Percentiles rank a stretch among this genome's conserved stretches.
Evolutionary conservation across 495 filamentous ascomycete species (phyloP).

Genomic region (Daldinia concentrica): DNA sequence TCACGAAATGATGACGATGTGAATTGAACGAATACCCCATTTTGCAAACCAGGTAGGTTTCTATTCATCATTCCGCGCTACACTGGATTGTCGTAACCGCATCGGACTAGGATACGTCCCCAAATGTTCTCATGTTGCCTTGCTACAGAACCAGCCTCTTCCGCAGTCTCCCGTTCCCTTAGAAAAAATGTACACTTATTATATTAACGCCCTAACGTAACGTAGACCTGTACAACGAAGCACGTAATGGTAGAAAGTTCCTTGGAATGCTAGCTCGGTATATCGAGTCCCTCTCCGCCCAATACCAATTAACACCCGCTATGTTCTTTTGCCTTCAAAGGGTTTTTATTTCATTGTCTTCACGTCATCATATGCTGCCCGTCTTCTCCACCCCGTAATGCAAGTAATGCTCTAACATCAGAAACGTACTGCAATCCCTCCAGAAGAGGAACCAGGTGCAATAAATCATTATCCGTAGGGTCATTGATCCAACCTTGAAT

Average conservation of each 20-base stretch:
- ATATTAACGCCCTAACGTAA: slow-evolving; percentile 27
- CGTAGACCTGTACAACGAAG: slow-evolving; percentile 29
- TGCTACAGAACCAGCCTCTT: slow-evolving; percentile 1
- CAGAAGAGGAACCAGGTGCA: slow-evolving; percentile 91
- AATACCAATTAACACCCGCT: slow-evolving; percentile 41
- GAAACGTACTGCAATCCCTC: slow-evolving; percentile 96
- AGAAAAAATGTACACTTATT: slow-evolving; percentile 34
- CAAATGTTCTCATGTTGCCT: slow-evolving; percentile 1
- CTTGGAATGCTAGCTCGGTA: slow-evolving; percentile 33
- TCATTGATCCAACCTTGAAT: slow-evolving; percentile 95
- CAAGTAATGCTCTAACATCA: slow-evolving; percentile 89
- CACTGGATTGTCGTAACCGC: slow-evolving; percentile 2
- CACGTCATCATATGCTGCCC: slow-evolving; percentile 60
- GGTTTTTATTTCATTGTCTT: slow-evolving; percentile 28
- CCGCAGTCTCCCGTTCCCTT: slow-evolving; percentile 4
- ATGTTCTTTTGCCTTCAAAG: slow-evolving; percentile 30
- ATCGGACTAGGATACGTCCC: slow-evolving; percentile 14
- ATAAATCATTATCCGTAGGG: slow-evolving; percentile 87
- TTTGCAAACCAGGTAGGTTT: neutral
- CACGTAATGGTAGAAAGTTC: slow-evolving; percentile 22
- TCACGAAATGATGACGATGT: slow-evolving; percentile 35
- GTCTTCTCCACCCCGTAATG: slow-evolving; percentile 84
- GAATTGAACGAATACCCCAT: slow-evolving; percentile 15
- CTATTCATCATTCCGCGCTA: slow-evolving; percentile 9
- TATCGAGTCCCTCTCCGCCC: slow-evolving; percentile 28